Conservation (phyloP, 139 green algal species). For the Micractinium conductrix region DNA sequence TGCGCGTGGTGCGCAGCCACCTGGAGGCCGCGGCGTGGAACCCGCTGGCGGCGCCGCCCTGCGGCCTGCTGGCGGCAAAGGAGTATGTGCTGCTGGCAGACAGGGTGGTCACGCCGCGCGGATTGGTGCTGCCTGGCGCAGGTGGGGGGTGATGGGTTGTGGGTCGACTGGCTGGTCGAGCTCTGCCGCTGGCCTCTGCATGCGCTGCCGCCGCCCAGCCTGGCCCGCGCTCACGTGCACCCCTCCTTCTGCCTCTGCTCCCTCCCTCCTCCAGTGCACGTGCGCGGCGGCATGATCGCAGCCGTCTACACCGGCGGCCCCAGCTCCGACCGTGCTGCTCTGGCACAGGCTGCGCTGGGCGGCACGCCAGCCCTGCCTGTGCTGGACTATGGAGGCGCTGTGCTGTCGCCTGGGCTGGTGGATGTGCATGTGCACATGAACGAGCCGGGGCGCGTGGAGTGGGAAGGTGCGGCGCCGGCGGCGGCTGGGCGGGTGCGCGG, state of each 20-base stretch:
- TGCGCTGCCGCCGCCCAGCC: background rate
- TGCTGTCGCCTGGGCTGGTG: constrained; percentile 90
- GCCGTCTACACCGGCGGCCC: background rate
- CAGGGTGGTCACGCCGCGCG: constrained; percentile 37
- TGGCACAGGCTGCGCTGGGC: background rate
- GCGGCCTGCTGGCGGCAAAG: constrained; percentile 42
- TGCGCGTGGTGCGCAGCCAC: constrained; percentile 3
- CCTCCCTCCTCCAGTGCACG: constrained; percentile 28
- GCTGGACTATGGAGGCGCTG: constrained; percentile 45
- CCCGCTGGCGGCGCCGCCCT: constrained; percentile 29
- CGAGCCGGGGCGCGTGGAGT: constrained; percentile 89
- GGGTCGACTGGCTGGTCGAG: background rate
- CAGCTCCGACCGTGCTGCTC: background rate
- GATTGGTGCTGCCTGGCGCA: constrained; percentile 1
- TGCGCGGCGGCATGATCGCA: constrained; percentile 46
- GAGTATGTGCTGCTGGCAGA: constrained; percentile 47
- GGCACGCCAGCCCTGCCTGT: background rate
- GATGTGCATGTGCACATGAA: constrained; percentile 96
- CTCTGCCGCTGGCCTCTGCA: background rate
- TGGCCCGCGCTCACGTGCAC: background rate
- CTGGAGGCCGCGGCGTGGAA: background rate
- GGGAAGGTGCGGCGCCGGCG: constrained; percentile 96
- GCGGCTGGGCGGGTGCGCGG: background rate
- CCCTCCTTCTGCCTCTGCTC: background rate
- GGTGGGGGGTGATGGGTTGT: no score